A percentile compares a stretch with the other conserved stretches of the same genome.
Conservation (phyloP, 805 yeast species). For the Dipodascopsis tothii region DNA sequence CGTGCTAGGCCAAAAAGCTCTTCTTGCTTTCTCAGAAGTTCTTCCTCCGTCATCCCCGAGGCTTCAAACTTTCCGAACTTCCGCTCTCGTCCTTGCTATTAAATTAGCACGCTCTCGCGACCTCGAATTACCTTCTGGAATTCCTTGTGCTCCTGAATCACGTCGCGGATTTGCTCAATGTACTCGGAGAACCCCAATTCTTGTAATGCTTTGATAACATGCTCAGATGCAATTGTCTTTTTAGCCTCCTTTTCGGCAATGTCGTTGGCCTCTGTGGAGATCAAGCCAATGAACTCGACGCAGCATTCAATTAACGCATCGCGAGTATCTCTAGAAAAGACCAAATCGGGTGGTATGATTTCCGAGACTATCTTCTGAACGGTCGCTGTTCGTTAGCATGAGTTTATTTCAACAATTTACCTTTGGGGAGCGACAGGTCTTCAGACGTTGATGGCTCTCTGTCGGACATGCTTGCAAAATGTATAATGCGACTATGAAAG, state of each 20-base stretch:
- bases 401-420: slow-evolving; percentile 21
- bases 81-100: slow-evolving; percentile 56
- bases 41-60: slow-evolving; percentile 88
- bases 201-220: slow-evolving; percentile 79
- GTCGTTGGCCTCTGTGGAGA: slow-evolving; percentile 88
- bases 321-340: slow-evolving; percentile 86
- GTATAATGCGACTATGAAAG: background rate
- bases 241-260: slow-evolving; percentile 94
- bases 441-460: slow-evolving; percentile 28
- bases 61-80: slow-evolving; percentile 89
- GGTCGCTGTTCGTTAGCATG: too few species aligned
- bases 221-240: slow-evolving; percentile 94
- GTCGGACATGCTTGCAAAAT: slow-evolving; percentile 21
- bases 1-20: slow-evolving; percentile 77
- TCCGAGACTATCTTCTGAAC: slow-evolving; percentile 92
- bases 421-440: slow-evolving; percentile 41
- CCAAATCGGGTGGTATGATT: slow-evolving; percentile 77
- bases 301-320: slow-evolving; percentile 95
- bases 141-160: slow-evolving; percentile 80
- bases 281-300: slow-evolving; percentile 88
- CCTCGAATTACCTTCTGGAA: slow-evolving; percentile 48
- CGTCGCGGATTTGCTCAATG: slow-evolving; percentile 70
- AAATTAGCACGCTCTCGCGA: background rate
- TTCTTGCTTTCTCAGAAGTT: slow-evolving; percentile 83
- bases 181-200: slow-evolving; percentile 84